Evolutionary conservation across 352 stramenopile species (phyloP).

Genomic region (Phytophthora megakarya): DNA sequence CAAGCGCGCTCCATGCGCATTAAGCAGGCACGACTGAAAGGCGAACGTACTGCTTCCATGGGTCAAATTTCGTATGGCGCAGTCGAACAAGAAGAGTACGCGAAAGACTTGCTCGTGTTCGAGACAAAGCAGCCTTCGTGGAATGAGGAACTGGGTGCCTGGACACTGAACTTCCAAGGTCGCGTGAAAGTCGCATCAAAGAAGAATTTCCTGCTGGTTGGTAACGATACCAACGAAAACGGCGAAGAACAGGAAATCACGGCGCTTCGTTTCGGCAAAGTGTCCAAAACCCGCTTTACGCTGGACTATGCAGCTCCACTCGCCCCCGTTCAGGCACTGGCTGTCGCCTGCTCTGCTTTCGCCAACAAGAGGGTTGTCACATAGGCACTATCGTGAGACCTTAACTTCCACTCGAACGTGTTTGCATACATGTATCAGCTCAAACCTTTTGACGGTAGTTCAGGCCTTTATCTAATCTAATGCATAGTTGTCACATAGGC

Average conservation of each 20-base stretch:
- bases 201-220: slow-evolving; percentile 89
- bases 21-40: slow-evolving; percentile 33
- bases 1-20: slow-evolving; percentile 45
- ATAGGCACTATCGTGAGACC: slow-evolving; percentile 30
- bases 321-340: slow-evolving; percentile 79
- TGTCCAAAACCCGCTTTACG: slow-evolving; percentile 79
- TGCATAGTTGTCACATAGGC: slow-evolving; percentile 69
- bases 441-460: slow-evolving; percentile 22
- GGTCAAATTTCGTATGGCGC: slow-evolving; percentile 55
- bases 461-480: slow-evolving; percentile 33
- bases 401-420: slow-evolving; percentile 12
- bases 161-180: slow-evolving; percentile 91
- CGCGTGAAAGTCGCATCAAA: slow-evolving; percentile 91
- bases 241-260: slow-evolving; percentile 58
- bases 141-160: slow-evolving; percentile 83
- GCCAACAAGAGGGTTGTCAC: slow-evolving; percentile 88
- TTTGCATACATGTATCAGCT: slow-evolving; percentile 13
- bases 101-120: slow-evolving; percentile 79
- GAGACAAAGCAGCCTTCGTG: slow-evolving; percentile 85
- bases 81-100: slow-evolving; percentile 74
- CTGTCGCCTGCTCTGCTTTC: slow-evolving; percentile 83
- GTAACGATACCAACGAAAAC: slow-evolving; percentile 55
- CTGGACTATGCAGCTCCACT: slow-evolving; percentile 80
- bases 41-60: slow-evolving; percentile 37
- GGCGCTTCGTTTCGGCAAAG: slow-evolving; percentile 83